phyloP scores from a whole-genome alignment of 805 yeast species.

The Candida argentea region DNA sequence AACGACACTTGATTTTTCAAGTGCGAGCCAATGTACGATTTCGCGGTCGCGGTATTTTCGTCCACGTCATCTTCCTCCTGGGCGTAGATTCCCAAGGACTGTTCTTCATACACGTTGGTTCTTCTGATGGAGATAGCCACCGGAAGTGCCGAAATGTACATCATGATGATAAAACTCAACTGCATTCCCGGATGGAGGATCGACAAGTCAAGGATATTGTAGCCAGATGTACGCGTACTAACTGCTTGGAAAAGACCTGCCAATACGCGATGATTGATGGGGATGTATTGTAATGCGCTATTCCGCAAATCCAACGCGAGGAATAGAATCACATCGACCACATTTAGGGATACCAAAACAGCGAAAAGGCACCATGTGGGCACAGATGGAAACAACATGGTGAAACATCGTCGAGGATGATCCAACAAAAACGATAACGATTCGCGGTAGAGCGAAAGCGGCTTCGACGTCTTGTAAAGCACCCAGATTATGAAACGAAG shows the following conservation, averaged over 20 bases:
- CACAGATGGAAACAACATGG: slow-evolving; percentile 79
- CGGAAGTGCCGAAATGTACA: slow-evolving; percentile 96
- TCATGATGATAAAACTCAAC: slow-evolving; percentile 90
- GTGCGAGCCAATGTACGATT: slow-evolving; percentile 74
- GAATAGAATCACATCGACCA: slow-evolving; percentile 71
- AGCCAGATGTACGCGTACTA: slow-evolving; percentile 91
- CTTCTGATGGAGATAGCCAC: slow-evolving; percentile 92
- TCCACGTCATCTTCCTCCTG: slow-evolving; percentile 19
- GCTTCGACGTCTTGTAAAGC: slow-evolving; percentile 55
- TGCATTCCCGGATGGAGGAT: slow-evolving; percentile 82
- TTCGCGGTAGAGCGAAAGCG: slow-evolving; percentile 55
- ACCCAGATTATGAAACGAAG: slow-evolving; percentile 79
- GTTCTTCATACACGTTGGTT: slow-evolving; percentile 97
- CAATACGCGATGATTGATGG: slow-evolving; percentile 60
- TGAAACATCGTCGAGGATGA: slow-evolving; percentile 96
- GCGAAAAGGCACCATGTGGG: slow-evolving; percentile 93
- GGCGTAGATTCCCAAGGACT: slow-evolving; percentile 90
- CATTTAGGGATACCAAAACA: slow-evolving; percentile 63
- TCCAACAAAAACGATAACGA: slow-evolving; percentile 79
- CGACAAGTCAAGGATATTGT: slow-evolving; percentile 60
- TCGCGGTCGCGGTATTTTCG: slow-evolving; percentile 33
- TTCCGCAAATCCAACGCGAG: slow-evolving; percentile 60
- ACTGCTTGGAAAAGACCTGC: slow-evolving; percentile 88
- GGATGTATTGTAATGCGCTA: slow-evolving; percentile 38
- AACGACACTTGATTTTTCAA: slow-evolving; percentile 85